phyloP scores from a whole-genome alignment of 2,329 filamentous ascomycete species.

The Calonectria pauciramosa region DNA sequence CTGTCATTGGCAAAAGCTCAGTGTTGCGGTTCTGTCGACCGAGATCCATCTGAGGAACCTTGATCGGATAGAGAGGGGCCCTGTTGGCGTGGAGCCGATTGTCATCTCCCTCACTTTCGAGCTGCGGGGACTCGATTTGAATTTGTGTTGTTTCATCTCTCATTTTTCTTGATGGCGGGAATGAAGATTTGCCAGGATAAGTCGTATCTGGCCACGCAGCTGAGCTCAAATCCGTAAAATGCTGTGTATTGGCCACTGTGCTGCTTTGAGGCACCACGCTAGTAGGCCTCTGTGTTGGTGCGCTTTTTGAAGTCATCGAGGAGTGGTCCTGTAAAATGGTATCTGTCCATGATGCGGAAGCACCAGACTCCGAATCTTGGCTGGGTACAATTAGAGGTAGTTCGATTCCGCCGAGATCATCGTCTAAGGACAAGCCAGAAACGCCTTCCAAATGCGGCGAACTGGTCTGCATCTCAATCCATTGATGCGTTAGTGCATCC shows the following conservation, averaged over 20 bases:
- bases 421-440: neutral
- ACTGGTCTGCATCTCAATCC: neutral
- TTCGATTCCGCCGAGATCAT: neutral
- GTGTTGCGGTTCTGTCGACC: too few species aligned
- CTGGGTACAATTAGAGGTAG: neutral
- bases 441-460: neutral
- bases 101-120: too few species aligned
- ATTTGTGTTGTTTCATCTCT: too few species aligned
- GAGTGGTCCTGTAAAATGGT: neutral
- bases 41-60: too few species aligned
- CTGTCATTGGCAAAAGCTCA: too few species aligned
- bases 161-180: too few species aligned
- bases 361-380: neutral
- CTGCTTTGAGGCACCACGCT: neutral
- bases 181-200: too few species aligned
- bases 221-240: too few species aligned
- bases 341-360: neutral
- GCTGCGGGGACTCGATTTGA: too few species aligned
- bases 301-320: neutral
- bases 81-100: too few species aligned
- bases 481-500: neutral
- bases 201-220: too few species aligned
- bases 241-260: neutral
- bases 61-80: too few species aligned
- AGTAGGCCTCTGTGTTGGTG: neutral